A percentile compares a stretch with the other conserved stretches of the same genome.
Evolutionary conservation across 352 stramenopile genomes (phyloP).

Genomic region (Saprolegnia diclina): DNA sequence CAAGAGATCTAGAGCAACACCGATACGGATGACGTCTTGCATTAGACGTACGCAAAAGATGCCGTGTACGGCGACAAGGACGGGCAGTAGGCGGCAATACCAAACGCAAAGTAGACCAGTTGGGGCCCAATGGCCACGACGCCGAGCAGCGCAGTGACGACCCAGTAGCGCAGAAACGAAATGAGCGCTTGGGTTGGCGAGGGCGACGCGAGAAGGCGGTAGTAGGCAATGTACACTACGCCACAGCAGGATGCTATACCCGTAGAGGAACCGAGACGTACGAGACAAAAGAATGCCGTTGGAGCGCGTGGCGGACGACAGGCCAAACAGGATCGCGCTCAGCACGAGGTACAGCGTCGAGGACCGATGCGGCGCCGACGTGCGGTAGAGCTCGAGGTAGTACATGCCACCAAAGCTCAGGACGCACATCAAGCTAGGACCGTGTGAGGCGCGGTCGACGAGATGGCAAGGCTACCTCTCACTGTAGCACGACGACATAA

Average conservation of each 20-base stretch:
- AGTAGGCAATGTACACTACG: constrained; percentile 76
- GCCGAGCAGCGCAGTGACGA: constrained; percentile 51
- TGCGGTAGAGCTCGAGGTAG: constrained; percentile 42
- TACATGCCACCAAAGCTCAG: constrained; percentile 76
- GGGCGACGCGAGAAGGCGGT: constrained; percentile 53
- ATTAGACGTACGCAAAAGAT: background rate
- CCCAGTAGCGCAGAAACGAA: constrained; percentile 55
- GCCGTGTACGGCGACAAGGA: constrained; percentile 32
- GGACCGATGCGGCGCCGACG: constrained; percentile 25
- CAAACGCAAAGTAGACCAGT: constrained; percentile 59
- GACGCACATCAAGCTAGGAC: constrained; percentile 58
- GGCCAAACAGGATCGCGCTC: constrained; percentile 51
- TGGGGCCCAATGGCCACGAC: constrained; percentile 56
- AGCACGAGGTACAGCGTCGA: constrained; percentile 33
- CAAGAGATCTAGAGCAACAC: background rate
- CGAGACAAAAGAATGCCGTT: constrained; percentile 72
- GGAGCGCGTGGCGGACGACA: constrained; percentile 59
- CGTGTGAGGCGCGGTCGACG: background rate
- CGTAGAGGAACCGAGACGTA: constrained; percentile 37
- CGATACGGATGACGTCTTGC: background rate
- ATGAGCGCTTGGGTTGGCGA: constrained; percentile 28
- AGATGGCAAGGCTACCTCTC: constrained; percentile 43
- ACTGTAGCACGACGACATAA: constrained; percentile 76
- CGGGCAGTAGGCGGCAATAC: constrained; percentile 59
- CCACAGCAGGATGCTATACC: no score